Conservation (phyloP, 768 basidiomycete species). For the Boletus rubropictus region DNA sequence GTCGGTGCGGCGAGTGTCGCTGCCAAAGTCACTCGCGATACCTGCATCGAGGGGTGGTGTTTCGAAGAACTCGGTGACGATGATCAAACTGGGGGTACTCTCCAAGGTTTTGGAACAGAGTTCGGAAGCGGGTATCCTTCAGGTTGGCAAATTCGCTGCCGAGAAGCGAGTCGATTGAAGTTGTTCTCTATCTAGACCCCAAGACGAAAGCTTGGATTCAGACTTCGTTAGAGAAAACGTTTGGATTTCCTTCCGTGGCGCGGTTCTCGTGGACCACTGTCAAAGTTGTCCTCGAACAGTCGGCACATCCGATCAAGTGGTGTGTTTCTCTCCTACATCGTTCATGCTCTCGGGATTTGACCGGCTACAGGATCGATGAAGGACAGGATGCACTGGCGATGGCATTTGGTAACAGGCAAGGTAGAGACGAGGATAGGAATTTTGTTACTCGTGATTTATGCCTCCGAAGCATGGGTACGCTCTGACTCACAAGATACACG, state of each 20-base stretch:
- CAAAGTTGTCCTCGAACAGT: slow-evolving; percentile 75
- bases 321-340: slow-evolving; percentile 26
- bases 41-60: slow-evolving; percentile 80
- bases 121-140: slow-evolving; percentile 90
- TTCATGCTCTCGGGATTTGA: background rate
- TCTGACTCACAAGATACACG: slow-evolving; percentile 35
- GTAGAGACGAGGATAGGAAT: slow-evolving; percentile 71
- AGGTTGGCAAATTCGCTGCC: slow-evolving; percentile 38
- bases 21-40: slow-evolving; percentile 93
- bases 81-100: background rate
- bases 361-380: slow-evolving; percentile 67
- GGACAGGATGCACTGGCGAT: slow-evolving; percentile 69
- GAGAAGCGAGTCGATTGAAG: background rate
- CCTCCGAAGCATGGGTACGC: slow-evolving; percentile 59
- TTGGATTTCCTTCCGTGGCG: slow-evolving; percentile 86
- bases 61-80: slow-evolving; percentile 55
- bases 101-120: slow-evolving; percentile 28
- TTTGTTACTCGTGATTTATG: slow-evolving; percentile 68
- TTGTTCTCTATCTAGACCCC: slow-evolving; percentile 55
- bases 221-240: slow-evolving; percentile 71
- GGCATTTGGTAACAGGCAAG: slow-evolving; percentile 66
- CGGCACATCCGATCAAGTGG: slow-evolving; percentile 80
- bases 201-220: slow-evolving; percentile 87
- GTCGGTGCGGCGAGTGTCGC: slow-evolving; percentile 98
- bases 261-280: slow-evolving; percentile 97